phyloP scores from a whole-genome alignment of 2,329 filamentous ascomycete genomes.

The Sporothrix humicola region DNA sequence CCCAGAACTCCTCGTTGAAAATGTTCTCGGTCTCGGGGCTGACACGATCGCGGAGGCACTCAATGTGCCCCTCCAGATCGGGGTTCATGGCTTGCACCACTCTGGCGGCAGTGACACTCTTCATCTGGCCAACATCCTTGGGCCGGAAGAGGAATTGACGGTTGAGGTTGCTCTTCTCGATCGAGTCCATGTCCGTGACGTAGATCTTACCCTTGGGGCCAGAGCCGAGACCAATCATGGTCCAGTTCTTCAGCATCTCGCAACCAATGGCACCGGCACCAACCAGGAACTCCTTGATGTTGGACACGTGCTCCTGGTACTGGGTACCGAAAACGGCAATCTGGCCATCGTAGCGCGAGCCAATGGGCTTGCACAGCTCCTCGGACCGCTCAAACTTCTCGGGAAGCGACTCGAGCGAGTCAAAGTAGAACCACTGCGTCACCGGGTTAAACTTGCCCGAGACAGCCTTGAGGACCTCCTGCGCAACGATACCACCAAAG shows the following conservation, averaged over 20 bases:
- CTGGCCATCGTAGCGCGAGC: slow-evolving; percentile 92
- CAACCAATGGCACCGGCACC: slow-evolving; percentile 97
- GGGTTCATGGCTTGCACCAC: slow-evolving; percentile 97
- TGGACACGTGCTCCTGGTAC: slow-evolving; percentile 91
- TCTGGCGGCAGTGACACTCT: slow-evolving; percentile 90
- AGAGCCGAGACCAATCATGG: slow-evolving; percentile 93
- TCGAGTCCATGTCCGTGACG: slow-evolving; percentile 97
- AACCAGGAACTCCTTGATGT: slow-evolving; percentile 90
- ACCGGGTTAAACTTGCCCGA: slow-evolving; percentile 98
- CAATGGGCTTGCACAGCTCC: slow-evolving; percentile 83
- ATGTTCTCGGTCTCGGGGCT: slow-evolving; percentile 89
- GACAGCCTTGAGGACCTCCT: slow-evolving; percentile 94
- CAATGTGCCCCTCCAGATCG: slow-evolving; percentile 84
- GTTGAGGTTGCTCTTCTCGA: slow-evolving; percentile 98
- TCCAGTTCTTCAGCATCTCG: slow-evolving; percentile 99
- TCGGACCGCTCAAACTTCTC: slow-evolving; percentile 75
- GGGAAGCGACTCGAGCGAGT: slow-evolving; percentile 94
- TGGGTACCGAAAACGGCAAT: slow-evolving; percentile 94
- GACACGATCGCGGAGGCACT: slow-evolving; percentile 85
- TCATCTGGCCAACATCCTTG: slow-evolving; percentile 92
- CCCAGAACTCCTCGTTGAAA: slow-evolving; percentile 95
- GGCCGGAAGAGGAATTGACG: slow-evolving; percentile 94
- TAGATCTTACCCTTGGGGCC: slow-evolving; percentile 87
- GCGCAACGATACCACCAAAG: slow-evolving; percentile 90
- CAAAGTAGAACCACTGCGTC: slow-evolving; percentile 94